Evolutionary conservation across 768 basidiomycete genomes (phyloP).

Genomic region (Gymnopilus junonius): DNA sequence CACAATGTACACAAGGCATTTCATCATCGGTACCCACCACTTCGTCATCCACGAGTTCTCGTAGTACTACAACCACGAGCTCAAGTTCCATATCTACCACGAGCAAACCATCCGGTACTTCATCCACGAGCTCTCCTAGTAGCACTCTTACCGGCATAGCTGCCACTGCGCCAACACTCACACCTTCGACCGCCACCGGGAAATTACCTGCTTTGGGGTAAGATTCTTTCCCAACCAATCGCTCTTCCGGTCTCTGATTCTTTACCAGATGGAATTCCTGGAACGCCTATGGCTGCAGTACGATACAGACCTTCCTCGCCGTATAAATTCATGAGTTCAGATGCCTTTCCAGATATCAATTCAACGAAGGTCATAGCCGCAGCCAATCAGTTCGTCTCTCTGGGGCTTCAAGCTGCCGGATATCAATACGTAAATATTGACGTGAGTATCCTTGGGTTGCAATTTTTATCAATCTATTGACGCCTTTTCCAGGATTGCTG

Average conservation of each 20-base stretch:
- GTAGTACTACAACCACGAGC: constrained; percentile 23
- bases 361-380: constrained; percentile 49
- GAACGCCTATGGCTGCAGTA: constrained; percentile 50
- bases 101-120: constrained; percentile 19
- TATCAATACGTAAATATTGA: constrained; percentile 59
- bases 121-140: constrained; percentile 5
- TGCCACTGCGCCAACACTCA: constrained; percentile 41
- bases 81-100: constrained; percentile 18
- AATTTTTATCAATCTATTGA: not conserved
- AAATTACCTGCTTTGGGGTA: constrained; percentile 53
- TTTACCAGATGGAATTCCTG: constrained; percentile 53
- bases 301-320: not conserved
- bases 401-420: constrained; percentile 51
- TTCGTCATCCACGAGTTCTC: not conserved
- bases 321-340: not conserved
- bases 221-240: not conserved
- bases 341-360: constrained; percentile 40
- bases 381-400: constrained; percentile 48
- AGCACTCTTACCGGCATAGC: constrained; percentile 31
- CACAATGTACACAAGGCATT: constrained; percentile 36
- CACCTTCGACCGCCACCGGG: constrained; percentile 44
- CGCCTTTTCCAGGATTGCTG: constrained; percentile 49
- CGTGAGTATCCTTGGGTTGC: constrained; percentile 30
- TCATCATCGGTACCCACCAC: constrained; percentile 18
- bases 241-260: not conserved